Conservation (phyloP, 164 flowering plant species). For the Akebia trifoliata region DNA sequence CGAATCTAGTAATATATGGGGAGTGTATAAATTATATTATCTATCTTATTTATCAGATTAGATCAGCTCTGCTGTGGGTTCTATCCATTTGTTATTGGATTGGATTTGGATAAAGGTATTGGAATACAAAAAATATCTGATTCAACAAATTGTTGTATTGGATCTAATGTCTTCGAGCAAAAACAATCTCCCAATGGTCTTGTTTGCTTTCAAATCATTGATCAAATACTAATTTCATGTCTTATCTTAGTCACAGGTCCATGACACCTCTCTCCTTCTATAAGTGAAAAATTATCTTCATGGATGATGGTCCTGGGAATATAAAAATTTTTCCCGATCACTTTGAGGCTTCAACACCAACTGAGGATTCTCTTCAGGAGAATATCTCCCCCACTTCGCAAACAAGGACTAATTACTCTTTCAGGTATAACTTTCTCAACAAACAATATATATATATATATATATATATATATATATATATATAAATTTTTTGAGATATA, state of each 20-base stretch:
- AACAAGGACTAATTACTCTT: slow-evolving; percentile 24
- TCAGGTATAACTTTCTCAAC: slow-evolving; percentile 30
- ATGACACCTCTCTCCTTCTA: background rate
- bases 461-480: too few species aligned
- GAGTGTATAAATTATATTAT: too few species aligned
- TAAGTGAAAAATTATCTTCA: slow-evolving; percentile 28
- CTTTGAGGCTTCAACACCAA: slow-evolving; percentile 51
- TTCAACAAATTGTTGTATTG: too few species aligned
- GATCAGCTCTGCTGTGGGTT: too few species aligned
- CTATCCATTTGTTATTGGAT: too few species aligned
- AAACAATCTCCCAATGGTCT: background rate
- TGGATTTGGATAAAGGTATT: too few species aligned
- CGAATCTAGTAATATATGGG: too few species aligned
- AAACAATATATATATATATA: background rate
- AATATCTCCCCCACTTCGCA: slow-evolving; percentile 23
- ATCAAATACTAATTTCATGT: background rate
- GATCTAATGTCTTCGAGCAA: too few species aligned
- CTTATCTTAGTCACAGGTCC: background rate
- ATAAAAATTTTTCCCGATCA: slow-evolving; percentile 57
- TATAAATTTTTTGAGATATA: background rate
- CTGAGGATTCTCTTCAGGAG: slow-evolving; percentile 20
- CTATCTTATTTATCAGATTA: too few species aligned
- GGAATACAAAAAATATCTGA: too few species aligned
- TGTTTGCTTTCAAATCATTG: too few species aligned
- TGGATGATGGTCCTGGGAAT: slow-evolving; percentile 65